These are phyloP conservation scores for Nannochloropsis gaditana DNA, from an alignment of 108 stramenopile species.

Conservation along the genomic window DNA sequence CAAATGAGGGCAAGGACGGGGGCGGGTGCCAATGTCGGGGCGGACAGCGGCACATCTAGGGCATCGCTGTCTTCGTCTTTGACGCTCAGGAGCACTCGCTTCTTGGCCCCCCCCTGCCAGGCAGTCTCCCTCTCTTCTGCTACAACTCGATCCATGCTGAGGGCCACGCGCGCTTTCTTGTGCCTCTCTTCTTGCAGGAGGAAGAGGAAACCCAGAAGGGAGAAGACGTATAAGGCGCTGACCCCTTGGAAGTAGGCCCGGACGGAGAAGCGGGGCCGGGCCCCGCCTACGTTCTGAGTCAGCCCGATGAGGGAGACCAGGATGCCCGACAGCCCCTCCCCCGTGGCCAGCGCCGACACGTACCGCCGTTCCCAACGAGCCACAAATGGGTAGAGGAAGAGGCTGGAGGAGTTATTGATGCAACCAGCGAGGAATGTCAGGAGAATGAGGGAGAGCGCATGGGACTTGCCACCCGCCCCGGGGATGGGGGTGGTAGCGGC, in stretches of 20 bases:
- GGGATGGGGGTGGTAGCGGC: background rate
- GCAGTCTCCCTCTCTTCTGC: background rate
- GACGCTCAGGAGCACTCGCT: background rate
- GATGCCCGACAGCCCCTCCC: background rate
- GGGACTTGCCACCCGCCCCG: background rate
- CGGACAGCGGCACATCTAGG: background rate
- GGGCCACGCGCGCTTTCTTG: background rate
- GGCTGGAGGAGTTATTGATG: background rate
- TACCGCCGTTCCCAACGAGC: background rate
- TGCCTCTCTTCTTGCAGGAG: background rate
- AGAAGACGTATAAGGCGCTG: background rate
- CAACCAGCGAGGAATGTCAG: background rate
- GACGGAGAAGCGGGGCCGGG: background rate
- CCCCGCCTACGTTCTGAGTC: background rate
- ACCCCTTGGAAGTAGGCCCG: background rate
- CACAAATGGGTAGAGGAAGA: background rate
- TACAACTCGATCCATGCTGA: background rate
- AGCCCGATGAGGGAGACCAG: background rate
- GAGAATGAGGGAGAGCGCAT: background rate
- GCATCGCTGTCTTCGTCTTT: background rate
- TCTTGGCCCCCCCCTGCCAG: background rate
- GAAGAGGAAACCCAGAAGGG: background rate
- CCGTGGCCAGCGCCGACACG: background rate
- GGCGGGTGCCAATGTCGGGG: background rate
- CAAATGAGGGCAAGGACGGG: background rate